Base-by-base conservation (phyloP, 371 early-diverging fungal species). In the Fennellomyces sp. region DNA sequence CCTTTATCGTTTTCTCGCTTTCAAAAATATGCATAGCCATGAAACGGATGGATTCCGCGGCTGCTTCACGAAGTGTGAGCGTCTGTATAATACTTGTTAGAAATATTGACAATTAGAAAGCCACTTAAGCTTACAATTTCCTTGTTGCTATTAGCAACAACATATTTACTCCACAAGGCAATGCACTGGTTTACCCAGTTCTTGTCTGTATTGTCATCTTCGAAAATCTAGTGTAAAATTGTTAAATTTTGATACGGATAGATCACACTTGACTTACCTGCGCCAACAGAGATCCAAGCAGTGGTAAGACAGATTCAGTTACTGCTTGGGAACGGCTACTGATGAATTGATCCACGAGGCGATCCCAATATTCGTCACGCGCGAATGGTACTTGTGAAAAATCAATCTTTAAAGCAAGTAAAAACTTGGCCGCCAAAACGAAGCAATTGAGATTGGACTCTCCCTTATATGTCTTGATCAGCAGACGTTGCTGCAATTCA, bases 61-160 rank as follows among this genome's bases (percentile, higher is more conserved):
- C 76, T 2, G 87, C 81, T 56, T 86, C 87, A 21, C 87, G 87
- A 3, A 84, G 70, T 56, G 83, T 81, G 36, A 84, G 61, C 11
- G 83, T 72, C 82, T 81, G 55, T 15, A 27, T 15, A 11, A n/a
- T 3, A 26, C n/a, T 28, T 29, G 25, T 41, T 5, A 56, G 23
- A 15, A 29, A 8, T 27, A 12, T 15, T 6, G 15, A 25, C 19
- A 42, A 12, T 2, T 26, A 26, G 28, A 17, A 28, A 19, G 7
- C 5, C 13, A 12, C 10, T 36, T 36, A 35, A 27, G 25, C 58
- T 52, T 76, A 81, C 81, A 60, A 76, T 69, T 45, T 83, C 68
- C 41, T 78, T 71, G 52, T 75, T 64, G n/a, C 84, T 82, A 50
- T 81, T 78, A 38, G 69, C 71, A 29, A 65, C 64, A 45, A 84